Evolutionary conservation across 306 rosid genomes (phyloP).

Genomic region (Mimosa bimucronata): DNA sequence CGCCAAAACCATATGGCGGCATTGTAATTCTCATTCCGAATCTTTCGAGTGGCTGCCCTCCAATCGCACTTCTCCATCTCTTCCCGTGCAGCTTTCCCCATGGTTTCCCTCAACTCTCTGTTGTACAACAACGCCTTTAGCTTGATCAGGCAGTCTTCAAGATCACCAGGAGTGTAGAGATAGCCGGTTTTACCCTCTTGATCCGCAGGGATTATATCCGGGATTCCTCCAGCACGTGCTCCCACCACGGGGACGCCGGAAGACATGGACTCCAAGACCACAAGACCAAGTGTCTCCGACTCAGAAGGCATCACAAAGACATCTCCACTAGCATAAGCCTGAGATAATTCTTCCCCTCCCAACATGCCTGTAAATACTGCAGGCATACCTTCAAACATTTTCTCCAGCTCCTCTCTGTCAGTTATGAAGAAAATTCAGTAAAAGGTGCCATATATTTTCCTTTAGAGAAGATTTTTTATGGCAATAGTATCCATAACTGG

Average conservation of each 20-base stretch:
- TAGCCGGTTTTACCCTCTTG: constrained; percentile 82
- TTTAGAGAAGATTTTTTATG: background rate
- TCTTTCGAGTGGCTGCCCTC: constrained; percentile 82
- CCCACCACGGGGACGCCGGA: constrained; percentile 94
- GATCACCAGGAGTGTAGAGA: constrained; percentile 72
- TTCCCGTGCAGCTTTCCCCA: constrained; percentile 77
- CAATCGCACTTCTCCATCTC: constrained; percentile 96
- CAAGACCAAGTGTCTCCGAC: constrained; percentile 94
- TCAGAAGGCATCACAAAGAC: constrained; percentile 97
- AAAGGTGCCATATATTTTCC: background rate
- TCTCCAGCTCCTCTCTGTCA: constrained; percentile 87
- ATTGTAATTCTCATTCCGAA: constrained; percentile 86
- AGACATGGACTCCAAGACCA: constrained; percentile 92
- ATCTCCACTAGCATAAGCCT: constrained; percentile 93
- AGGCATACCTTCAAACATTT: constrained; percentile 85
- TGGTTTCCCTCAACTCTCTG: constrained; percentile 68
- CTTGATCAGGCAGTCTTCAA: constrained; percentile 87
- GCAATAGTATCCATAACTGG: background rate
- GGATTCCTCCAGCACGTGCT: constrained; percentile 94
- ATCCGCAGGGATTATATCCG: constrained; percentile 85
- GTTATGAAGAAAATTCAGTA: constrained; percentile 17
- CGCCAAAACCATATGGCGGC: constrained; percentile 99
- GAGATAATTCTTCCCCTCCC: constrained; percentile 91
- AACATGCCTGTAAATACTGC: constrained; percentile 97
- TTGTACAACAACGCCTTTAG: constrained; percentile 67